Base-by-base conservation (phyloP, 805 yeast species). In the Metschnikowia lachancei region DNA sequence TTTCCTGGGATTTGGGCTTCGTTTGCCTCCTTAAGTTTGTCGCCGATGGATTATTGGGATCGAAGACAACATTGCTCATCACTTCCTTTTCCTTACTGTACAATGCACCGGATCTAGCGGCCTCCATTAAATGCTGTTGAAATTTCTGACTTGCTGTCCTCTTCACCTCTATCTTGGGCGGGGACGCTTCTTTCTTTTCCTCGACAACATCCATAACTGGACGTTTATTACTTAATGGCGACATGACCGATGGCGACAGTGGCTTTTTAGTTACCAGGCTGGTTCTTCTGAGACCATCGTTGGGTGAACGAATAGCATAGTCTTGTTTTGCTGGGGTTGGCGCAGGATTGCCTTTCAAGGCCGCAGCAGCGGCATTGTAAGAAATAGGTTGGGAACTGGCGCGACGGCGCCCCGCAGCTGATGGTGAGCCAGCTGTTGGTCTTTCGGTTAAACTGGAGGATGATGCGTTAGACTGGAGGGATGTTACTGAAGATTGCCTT, bases 121-220 rank as follows among this genome's bases (percentile, higher is more conserved):
- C 75, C 38, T 69, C 62, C 36, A 66, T 54, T 22, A 72, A 50
- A 50, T 70, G 75, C 37, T 60, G 65, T 44, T 70, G 75, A 14
- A 71, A 61, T 37, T 72, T 58, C 45, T 70, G 74, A 36, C 62
- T 63, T 1, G 76, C 75, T 8, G 67, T 66, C 22, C 32, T 28
- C 20, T 29, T 33, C 22, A 45, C 47, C 29, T 45, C 47, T 9
- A 30, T 22, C 29, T 28, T 34, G 13, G 39, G 47, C 4, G 36
- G 36, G 9, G 32, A 26, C 3, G 18, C 17, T 39, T n/a, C 58
- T 57, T 16, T 56, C 60, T 22, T 39, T 20, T 45, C 47, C n/a
- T 45, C 47, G 7, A 45, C 47, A 16, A 35, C 31, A 3, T 54
- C 57, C 24, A 57, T 36, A 30, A 28, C 26, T 4, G 22, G 14